Evolutionary conservation across 768 basidiomycete genomes (phyloP).

Genomic region (Kwoniella dendrophila): DNA sequence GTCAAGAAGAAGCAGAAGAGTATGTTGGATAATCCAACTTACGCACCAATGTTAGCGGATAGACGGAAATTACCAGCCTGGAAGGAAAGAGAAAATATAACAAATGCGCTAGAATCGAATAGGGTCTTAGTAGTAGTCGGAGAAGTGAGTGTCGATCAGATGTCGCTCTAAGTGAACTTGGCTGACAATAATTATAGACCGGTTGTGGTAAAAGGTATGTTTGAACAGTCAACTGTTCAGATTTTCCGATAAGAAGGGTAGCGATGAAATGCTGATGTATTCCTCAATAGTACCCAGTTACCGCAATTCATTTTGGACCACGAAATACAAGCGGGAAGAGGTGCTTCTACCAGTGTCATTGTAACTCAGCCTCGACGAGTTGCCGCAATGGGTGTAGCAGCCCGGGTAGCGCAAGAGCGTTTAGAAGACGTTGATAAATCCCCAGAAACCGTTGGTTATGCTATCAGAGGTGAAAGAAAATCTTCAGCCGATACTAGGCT

Average conservation of each 20-base stretch:
- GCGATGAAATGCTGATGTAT: background rate
- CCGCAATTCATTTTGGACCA: constrained; percentile 89
- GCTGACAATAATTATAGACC: constrained; percentile 40
- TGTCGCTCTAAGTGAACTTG: background rate
- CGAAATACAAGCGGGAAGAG: constrained; percentile 66
- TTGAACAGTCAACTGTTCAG: background rate
- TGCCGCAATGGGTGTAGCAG: constrained; percentile 83
- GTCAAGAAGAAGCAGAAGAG: constrained; percentile 60
- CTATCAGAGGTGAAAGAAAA: constrained; percentile 82
- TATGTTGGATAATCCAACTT: constrained; percentile 61
- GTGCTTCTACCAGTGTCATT: constrained; percentile 72
- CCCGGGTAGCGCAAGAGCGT: constrained; percentile 77
- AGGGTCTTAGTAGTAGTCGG: constrained; percentile 83
- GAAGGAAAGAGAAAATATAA: constrained; percentile 66
- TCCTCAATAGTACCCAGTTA: constrained; percentile 59
- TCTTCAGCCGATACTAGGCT: constrained; percentile 69
- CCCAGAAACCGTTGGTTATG: constrained; percentile 72
- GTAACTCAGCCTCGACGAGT: constrained; percentile 88
- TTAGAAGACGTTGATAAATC: constrained; percentile 60
- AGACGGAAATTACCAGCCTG: constrained; percentile 77
- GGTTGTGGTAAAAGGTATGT: constrained; percentile 72
- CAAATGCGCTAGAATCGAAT: constrained; percentile 63
- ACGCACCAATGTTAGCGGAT: constrained; percentile 62
- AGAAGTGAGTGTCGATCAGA: constrained; percentile 63
- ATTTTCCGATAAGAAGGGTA: too few species aligned